Percentiles rank a stretch among this genome's conserved stretches.
These are phyloP conservation scores for Erythrobasidium yunnanense DNA, from an alignment of 768 basidiomycete genomes.

Conservation along the genomic window DNA sequence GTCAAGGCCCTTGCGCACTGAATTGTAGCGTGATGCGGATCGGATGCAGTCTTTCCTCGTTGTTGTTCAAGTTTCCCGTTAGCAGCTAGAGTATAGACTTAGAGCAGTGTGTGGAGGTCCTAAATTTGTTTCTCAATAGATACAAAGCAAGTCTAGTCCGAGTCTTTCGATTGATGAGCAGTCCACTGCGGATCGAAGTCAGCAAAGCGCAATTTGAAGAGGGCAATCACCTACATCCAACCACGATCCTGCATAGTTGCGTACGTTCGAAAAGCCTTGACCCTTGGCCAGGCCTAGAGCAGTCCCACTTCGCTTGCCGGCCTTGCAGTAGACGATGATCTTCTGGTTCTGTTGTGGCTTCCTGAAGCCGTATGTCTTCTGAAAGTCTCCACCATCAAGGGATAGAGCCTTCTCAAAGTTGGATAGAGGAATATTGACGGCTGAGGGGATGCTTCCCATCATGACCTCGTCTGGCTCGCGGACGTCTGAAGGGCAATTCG, in stretches of 20 bases:
- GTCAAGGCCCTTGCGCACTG: too few species aligned
- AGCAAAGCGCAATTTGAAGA: neutral
- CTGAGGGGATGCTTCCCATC: conserved; percentile 82
- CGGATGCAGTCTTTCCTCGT: too few species aligned
- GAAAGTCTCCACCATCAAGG: conserved; percentile 50
- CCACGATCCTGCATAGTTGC: conserved; percentile 65
- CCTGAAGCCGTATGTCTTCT: conserved; percentile 57
- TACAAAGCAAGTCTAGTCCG: too few species aligned
- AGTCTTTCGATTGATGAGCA: neutral
- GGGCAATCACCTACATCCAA: conserved; percentile 43
- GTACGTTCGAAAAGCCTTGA: conserved; percentile 52
- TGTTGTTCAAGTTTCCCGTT: too few species aligned
- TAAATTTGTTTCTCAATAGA: too few species aligned
- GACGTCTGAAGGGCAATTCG: conserved; percentile 61
- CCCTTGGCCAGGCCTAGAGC: conserved; percentile 43
- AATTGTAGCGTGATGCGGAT: too few species aligned
- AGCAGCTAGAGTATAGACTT: too few species aligned
- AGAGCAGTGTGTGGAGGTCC: too few species aligned
- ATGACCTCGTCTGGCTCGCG: conserved; percentile 83
- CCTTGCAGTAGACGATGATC: conserved; percentile 80
- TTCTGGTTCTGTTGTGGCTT: conserved; percentile 63
- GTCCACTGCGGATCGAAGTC: neutral
- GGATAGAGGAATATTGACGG: conserved; percentile 78
- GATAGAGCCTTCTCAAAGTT: conserved; percentile 59
- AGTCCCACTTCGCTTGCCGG: conserved; percentile 68